These are phyloP conservation scores for Trametes cubensis DNA, from an alignment of 768 basidiomycete genomes.

Conservation along the genomic window DNA sequence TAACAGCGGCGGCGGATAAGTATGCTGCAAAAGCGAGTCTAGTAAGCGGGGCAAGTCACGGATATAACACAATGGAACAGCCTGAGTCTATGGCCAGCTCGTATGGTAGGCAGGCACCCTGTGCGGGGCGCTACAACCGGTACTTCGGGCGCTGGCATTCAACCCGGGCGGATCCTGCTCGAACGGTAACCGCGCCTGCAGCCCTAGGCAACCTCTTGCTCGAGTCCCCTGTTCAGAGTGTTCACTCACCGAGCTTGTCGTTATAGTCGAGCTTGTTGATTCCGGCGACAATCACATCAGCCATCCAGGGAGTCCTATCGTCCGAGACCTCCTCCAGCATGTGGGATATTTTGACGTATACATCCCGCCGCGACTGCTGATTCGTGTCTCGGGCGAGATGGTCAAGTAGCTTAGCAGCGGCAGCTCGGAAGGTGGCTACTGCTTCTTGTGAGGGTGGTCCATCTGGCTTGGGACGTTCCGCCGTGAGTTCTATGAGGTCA, in stretches of 20 bases:
- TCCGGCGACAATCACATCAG: constrained; percentile 71
- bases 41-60: background rate
- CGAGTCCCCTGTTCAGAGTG: background rate
- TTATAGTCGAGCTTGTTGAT: constrained; percentile 60
- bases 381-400: constrained; percentile 51
- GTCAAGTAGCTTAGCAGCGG: constrained; percentile 68
- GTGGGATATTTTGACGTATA: constrained; percentile 65
- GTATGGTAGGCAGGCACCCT: too few species aligned
- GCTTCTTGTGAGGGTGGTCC: constrained; percentile 52
- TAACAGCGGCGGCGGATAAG: constrained; percentile 59
- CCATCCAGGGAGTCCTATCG: constrained; percentile 70
- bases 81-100: too few species aligned
- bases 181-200: background rate
- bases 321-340: constrained; percentile 76
- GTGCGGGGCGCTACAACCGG: too few species aligned
- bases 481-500: constrained; percentile 29
- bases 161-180: background rate
- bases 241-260: constrained; percentile 68
- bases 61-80: too few species aligned
- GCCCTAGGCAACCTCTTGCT: background rate
- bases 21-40: constrained; percentile 46
- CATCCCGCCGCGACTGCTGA: constrained; percentile 58
- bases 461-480: constrained; percentile 41
- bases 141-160: too few species aligned
- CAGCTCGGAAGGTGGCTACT: constrained; percentile 68